These are phyloP conservation scores for Carpinus viminea DNA, from an alignment of 306 rosid genomes.

Conservation along the genomic window DNA sequence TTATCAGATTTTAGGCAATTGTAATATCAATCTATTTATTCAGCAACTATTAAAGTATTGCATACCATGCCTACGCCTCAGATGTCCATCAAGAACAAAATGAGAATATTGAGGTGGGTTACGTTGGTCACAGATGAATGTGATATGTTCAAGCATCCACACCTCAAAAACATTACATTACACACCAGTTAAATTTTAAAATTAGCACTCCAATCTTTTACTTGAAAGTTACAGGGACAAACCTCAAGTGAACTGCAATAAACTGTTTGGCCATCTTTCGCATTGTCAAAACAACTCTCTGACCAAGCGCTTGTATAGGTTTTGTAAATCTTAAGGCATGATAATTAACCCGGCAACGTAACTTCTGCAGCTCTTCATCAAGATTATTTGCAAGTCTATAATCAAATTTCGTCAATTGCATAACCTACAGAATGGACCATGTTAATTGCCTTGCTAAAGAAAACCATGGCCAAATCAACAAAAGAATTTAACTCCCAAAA, in stretches of 20 bases:
- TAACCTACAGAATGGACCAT: conserved; percentile 58
- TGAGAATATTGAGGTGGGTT: background rate
- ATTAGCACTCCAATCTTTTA: conserved; percentile 18
- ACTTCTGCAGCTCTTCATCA: conserved; percentile 81
- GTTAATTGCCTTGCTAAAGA: conserved; percentile 17
- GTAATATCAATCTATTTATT: background rate
- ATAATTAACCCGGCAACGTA: conserved; percentile 96
- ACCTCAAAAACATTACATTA: conserved; percentile 17
- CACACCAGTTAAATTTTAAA: conserved; percentile 27
- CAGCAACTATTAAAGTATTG: background rate
- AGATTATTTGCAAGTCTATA: conserved; percentile 90
- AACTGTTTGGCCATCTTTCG: conserved; percentile 70
- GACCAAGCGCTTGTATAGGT: conserved; percentile 82
- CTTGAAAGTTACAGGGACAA: conserved; percentile 27
- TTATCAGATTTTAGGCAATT: background rate
- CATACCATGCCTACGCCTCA: background rate
- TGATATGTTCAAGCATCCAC: conserved; percentile 13
- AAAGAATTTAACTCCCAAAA: background rate
- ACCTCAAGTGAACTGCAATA: conserved; percentile 96
- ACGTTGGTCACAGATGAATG: background rate
- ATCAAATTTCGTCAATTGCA: conserved; percentile 95
- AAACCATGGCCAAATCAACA: conserved; percentile 13
- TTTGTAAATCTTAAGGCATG: conserved; percentile 88
- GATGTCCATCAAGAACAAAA: background rate
- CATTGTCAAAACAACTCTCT: conserved; percentile 71